These are phyloP conservation scores for Arthrobotrys conoides DNA, from an alignment of 2,329 filamentous ascomycete species.

Conservation along the genomic window DNA sequence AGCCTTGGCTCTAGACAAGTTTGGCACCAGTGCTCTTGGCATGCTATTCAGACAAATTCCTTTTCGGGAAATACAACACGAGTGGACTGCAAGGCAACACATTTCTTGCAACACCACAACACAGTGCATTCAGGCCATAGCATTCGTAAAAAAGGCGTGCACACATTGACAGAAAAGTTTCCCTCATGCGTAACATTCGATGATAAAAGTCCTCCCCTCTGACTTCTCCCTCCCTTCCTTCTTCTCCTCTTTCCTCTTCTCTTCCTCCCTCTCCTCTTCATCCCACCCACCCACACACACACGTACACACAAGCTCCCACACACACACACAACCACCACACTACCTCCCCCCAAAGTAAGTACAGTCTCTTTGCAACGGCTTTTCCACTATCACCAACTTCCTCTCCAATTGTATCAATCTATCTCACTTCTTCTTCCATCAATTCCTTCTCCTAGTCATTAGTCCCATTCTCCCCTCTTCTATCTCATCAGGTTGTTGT, in stretches of 20 bases:
- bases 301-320: not conserved
- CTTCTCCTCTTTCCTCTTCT: not conserved
- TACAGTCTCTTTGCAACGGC: no score
- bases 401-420: no score
- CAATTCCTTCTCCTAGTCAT: no score
- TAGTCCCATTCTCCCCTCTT: not conserved
- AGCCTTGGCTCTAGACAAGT: not conserved
- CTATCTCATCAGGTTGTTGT: not conserved
- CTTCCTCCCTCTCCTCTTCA: not conserved
- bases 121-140: not conserved
- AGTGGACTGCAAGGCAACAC: slow-evolving; percentile 44
- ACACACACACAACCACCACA: slow-evolving; percentile 1
- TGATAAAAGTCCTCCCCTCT: not conserved
- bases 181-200: not conserved
- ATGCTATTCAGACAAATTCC: slow-evolving; percentile 18
- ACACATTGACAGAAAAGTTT: no score
- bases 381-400: no score
- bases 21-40: not conserved
- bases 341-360: not conserved
- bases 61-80: slow-evolving; percentile 44
- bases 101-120: slow-evolving; percentile 28
- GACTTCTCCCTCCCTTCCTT: not conserved
- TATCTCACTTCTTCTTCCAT: no score
- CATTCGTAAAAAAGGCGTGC: no score
- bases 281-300: not conserved